These are phyloP conservation scores for Dissophora globulifera DNA, from an alignment of 192 early-diverging fungal species.

Conservation along the genomic window DNA sequence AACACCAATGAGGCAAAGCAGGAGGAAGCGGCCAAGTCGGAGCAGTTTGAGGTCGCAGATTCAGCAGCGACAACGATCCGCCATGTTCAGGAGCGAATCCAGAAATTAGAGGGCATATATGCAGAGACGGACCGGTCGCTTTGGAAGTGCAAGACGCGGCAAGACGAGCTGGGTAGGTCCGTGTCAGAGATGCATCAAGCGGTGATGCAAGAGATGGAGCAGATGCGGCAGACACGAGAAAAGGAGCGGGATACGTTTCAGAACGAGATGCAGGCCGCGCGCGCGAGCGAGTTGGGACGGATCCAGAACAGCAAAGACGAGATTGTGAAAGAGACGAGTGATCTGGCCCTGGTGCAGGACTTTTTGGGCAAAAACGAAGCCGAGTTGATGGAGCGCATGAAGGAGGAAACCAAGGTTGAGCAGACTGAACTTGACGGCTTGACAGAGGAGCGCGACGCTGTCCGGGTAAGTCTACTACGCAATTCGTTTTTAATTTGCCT, in stretches of 20 bases:
- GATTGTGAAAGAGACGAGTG: constrained; percentile 24
- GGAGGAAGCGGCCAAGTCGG: constrained; percentile 15
- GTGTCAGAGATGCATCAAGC: constrained; percentile 22
- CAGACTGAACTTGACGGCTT: constrained; percentile 33
- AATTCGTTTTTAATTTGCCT: too few species aligned
- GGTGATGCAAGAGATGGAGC: constrained; percentile 21
- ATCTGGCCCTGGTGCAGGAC: constrained; percentile 21
- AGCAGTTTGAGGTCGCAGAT: constrained; percentile 37
- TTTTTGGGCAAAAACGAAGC: constrained; percentile 30
- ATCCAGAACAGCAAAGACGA: constrained; percentile 16
- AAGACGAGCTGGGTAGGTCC: constrained; percentile 30
- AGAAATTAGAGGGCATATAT: constrained; percentile 18
- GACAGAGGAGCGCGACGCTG: constrained; percentile 15
- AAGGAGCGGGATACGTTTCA: constrained; percentile 9
- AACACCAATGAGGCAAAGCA: constrained; percentile 25
- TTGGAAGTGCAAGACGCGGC: constrained; percentile 35
- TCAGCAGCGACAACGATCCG: constrained; percentile 6
- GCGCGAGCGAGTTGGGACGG: constrained; percentile 1
- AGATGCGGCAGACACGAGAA: constrained; percentile 14
- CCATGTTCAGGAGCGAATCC: constrained; percentile 19
- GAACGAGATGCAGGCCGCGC: neutral
- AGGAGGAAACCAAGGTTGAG: constrained; percentile 31
- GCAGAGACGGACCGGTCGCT: constrained; percentile 14
- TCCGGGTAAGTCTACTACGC: constrained; percentile 24
- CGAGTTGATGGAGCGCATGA: constrained; percentile 29